Evolutionary conservation across 1,284 basidiomycete genomes (phyloP).

Genomic region (Rhodotorula sp.): DNA sequence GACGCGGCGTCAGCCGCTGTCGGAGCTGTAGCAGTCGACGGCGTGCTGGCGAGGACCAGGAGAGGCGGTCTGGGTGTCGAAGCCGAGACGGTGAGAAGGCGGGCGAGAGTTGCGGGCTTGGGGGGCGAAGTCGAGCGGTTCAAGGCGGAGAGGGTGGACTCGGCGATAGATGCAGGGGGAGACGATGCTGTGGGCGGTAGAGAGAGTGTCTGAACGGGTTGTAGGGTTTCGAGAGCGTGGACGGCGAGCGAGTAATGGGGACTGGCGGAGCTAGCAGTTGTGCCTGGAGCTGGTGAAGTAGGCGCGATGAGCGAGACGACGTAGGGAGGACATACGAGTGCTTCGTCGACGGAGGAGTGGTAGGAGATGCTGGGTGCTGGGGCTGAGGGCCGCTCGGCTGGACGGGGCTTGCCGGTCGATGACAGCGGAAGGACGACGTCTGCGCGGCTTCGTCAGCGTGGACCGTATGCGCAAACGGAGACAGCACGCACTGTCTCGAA

Average conservation of each 20-base stretch:
- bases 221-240: conserved; percentile 70
- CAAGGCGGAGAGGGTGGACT: conserved; percentile 57
- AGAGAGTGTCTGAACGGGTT: conserved; percentile 62
- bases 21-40: conserved; percentile 43
- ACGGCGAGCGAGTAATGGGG: conserved; percentile 53
- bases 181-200: conserved; percentile 59
- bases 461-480: too few species aligned
- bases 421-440: conserved; percentile 67
- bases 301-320: conserved; percentile 74
- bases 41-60: conserved; percentile 15
- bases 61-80: conserved; percentile 43
- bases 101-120: conserved; percentile 33
- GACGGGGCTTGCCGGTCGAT: conserved; percentile 72
- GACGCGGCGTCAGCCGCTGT: conserved; percentile 66
- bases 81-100: conserved; percentile 60
- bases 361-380: conserved; percentile 6
- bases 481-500: conserved; percentile 71
- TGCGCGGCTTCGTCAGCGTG: conserved; percentile 35
- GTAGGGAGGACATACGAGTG: conserved; percentile 67
- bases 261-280: neutral
- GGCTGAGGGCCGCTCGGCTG: conserved; percentile 48
- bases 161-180: conserved; percentile 39
- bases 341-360: conserved; percentile 22
- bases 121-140: conserved; percentile 17
- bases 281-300: conserved; percentile 10